A percentile compares a stretch with the other conserved stretches of the same genome.
phyloP scores from a whole-genome alignment of 306 rosid species.

The Cucurbita argyrosperma region DNA sequence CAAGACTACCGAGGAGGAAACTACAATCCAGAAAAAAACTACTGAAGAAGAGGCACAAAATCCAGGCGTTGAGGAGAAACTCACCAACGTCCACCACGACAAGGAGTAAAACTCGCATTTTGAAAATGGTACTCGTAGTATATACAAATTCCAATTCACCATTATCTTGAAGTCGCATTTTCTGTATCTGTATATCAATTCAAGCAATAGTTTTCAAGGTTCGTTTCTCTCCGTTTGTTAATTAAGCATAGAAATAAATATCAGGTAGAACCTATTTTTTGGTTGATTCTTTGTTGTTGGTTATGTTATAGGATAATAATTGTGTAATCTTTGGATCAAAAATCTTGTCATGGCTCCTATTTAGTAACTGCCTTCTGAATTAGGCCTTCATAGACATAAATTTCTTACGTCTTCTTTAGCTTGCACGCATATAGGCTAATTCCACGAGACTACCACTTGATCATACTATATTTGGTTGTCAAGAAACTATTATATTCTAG shows the following conservation, averaged over 20 bases:
- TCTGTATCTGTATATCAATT: neutral
- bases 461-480: no score
- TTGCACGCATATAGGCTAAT: no score
- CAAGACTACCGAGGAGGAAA: constrained; percentile 29
- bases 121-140: neutral
- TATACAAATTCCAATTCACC: neutral
- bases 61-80: constrained; percentile 8
- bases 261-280: constrained; percentile 5
- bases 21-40: neutral
- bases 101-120: constrained; percentile 17
- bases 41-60: neutral
- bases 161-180: neutral
- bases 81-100: constrained; percentile 41
- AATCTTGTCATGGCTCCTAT: neutral
- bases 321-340: constrained; percentile 1
- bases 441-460: no score
- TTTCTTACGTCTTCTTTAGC: no score
- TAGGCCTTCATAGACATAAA: no score
- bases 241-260: constrained; percentile 20
- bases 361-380: no score
- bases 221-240: neutral
- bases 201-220: neutral
- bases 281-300: constrained; percentile 65
- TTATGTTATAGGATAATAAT: constrained; percentile 21
- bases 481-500: no score